phyloP scores from a whole-genome alignment of 1,284 basidiomycete genomes.

The Microstroma glucosiphilum region DNA sequence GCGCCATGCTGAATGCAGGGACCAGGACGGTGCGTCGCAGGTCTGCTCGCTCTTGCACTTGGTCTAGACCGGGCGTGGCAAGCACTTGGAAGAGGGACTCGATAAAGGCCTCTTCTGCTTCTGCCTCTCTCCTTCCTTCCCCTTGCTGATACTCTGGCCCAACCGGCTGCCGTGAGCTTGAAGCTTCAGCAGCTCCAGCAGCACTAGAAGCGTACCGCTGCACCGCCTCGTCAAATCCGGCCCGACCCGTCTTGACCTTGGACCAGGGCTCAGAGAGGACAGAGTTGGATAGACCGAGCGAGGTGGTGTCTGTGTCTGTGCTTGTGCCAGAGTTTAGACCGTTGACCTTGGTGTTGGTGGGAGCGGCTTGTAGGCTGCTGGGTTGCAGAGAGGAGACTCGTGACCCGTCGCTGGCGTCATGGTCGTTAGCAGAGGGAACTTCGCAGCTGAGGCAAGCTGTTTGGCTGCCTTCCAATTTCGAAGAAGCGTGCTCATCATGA shows the following conservation, averaged over 20 bases:
- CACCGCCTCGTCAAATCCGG: conserved; percentile 10
- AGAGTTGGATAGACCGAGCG: conserved; percentile 22
- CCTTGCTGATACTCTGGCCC: no score
- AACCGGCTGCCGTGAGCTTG: not conserved
- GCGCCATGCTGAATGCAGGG: conserved; percentile 3
- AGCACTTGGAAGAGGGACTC: not conserved
- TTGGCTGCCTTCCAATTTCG: not conserved
- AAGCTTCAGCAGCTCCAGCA: not conserved
- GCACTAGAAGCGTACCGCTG: not conserved
- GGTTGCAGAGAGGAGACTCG: no score
- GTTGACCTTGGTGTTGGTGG: no score
- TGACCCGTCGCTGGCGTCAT: not conserved
- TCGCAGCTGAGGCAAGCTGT: not conserved
- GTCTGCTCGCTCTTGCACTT: conserved; percentile 2
- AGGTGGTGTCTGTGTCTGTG: not conserved
- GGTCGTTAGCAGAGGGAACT: not conserved
- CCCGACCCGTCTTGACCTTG: conserved; percentile 18
- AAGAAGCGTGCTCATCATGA: no score
- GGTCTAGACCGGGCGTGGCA: conserved; percentile 1
- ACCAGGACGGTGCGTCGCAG: conserved; percentile 4
- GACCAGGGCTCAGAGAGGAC: conserved; percentile 20
- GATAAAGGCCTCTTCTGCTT: not conserved
- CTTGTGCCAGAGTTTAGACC: not conserved
- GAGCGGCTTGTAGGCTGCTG: no score
- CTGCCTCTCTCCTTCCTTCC: not conserved